Evolutionary conservation across 345 rosid genomes (phyloP).

Genomic region (Lumnitzera littorea): DNA sequence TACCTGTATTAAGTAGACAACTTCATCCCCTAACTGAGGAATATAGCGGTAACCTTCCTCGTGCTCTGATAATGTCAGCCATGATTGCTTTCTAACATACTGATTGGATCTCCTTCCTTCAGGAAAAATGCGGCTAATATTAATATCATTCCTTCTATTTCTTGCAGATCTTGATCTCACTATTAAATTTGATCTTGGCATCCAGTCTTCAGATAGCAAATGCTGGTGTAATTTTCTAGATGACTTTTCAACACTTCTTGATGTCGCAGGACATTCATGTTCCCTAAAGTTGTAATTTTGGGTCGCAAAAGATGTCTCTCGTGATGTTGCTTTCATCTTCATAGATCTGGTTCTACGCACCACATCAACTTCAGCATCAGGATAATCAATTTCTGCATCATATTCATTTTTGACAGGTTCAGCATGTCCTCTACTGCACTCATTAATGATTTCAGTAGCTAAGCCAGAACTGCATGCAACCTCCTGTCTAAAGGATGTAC

Average conservation of each 20-base stretch:
- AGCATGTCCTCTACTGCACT: conserved; percentile 18
- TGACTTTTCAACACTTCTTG: conserved; percentile 25
- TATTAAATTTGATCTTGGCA: conserved; percentile 43
- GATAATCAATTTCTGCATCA: conserved; percentile 22
- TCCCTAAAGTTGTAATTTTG: conserved; percentile 26
- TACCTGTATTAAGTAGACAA: conserved; percentile 87
- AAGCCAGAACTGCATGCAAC: neutral
- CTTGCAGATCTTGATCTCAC: conserved; percentile 51
- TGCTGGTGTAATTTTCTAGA: conserved; percentile 25
- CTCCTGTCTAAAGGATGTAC: conserved; percentile 10
- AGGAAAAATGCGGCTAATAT: conserved; percentile 16
- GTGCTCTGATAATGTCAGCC: conserved; percentile 83
- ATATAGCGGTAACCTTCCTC: conserved; percentile 87
- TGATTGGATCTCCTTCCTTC: conserved; percentile 31
- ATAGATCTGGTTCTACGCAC: conserved; percentile 58
- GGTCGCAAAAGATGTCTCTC: conserved; percentile 25
- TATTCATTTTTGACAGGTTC: conserved; percentile 17
- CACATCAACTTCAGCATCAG: conserved; percentile 38
- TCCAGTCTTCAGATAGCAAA: conserved; percentile 50
- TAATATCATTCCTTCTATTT: conserved; percentile 27
- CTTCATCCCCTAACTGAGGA: conserved; percentile 91
- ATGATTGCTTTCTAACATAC: conserved; percentile 43
- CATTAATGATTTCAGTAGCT: conserved; percentile 20
- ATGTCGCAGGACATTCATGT: conserved; percentile 30
- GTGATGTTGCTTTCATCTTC: conserved; percentile 47